phyloP scores from a whole-genome alignment of 179 eudicot species.

The Beta lomatogona region DNA sequence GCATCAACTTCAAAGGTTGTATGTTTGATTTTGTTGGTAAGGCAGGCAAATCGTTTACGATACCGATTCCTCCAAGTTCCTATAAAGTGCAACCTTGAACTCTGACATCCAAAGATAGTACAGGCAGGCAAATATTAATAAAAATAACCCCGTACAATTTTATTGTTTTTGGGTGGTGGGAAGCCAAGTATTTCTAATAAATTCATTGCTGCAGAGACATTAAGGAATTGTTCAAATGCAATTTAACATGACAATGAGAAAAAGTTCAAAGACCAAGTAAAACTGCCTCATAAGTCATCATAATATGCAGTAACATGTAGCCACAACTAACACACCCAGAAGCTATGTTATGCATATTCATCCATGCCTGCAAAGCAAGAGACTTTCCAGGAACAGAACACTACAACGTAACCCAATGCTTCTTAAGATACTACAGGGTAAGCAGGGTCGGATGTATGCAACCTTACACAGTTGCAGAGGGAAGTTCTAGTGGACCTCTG shows the following conservation, averaged over 20 bases:
- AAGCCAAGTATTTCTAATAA: not conserved
- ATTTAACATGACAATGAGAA: not conserved
- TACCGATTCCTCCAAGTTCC: constrained; percentile 98
- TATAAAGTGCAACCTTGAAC: constrained; percentile 93
- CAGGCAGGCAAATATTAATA: not conserved
- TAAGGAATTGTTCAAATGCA: not conserved
- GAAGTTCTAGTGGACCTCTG: not conserved
- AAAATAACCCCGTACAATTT: not conserved
- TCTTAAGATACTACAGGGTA: too few relatives aligned
- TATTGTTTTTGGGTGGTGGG: not conserved
- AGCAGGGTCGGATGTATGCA: too few relatives aligned
- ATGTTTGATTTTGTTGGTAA: constrained; percentile 38
- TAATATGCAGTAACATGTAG: not conserved
- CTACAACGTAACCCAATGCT: too few relatives aligned
- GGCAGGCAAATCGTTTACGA: constrained; percentile 67
- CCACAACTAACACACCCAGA: not conserved
- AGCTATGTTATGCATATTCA: not conserved
- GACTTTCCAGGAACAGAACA: too few relatives aligned
- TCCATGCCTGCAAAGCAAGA: too few relatives aligned
- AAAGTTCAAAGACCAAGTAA: too few relatives aligned
- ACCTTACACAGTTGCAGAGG: too few relatives aligned
- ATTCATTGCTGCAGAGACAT: not conserved
- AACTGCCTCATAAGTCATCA: not conserved
- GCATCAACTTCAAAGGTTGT: constrained; percentile 35
- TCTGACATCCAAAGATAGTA: constrained; percentile 41